Evolutionary conservation across 768 basidiomycete species (phyloP).

Genomic region (Cystobasidiopsis lactophilus): DNA sequence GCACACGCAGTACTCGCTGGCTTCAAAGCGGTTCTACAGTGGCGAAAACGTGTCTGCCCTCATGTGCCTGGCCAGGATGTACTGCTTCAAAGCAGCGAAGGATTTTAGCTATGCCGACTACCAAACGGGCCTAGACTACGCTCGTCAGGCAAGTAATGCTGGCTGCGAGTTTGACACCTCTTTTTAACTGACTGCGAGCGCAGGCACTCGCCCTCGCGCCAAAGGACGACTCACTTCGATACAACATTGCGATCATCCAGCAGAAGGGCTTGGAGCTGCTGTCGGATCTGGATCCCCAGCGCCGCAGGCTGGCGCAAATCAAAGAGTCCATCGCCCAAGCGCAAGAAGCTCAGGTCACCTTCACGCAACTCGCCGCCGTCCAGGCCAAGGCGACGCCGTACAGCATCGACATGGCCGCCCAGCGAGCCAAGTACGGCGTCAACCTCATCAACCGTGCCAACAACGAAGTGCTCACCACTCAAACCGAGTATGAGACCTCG

Average conservation of each 20-base stretch:
- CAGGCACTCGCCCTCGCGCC: constrained; percentile 72
- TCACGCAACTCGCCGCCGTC: constrained; percentile 44
- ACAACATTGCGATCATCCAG: constrained; percentile 95
- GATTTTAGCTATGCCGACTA: constrained; percentile 65
- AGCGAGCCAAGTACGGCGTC: constrained; percentile 72
- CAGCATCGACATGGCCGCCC: constrained; percentile 63
- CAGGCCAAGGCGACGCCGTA: constrained; percentile 51
- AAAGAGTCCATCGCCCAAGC: constrained; percentile 58
- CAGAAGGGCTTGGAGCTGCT: constrained; percentile 88
- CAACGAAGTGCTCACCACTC: constrained; percentile 37
- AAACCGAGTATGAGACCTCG: constrained; percentile 18
- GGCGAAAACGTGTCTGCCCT: constrained; percentile 53
- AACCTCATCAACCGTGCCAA: constrained; percentile 60
- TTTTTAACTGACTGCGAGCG: neutral
- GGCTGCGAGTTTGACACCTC: neutral
- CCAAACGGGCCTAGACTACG: constrained; percentile 62
- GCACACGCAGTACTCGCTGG: constrained; percentile 66
- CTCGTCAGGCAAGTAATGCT: constrained; percentile 39
- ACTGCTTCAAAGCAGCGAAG: constrained; percentile 82
- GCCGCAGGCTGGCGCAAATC: constrained; percentile 61
- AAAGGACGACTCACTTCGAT: constrained; percentile 67
- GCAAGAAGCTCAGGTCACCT: constrained; percentile 44
- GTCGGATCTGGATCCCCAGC: constrained; percentile 45
- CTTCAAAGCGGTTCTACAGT: constrained; percentile 52
- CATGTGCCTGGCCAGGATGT: constrained; percentile 69